A percentile compares a stretch with the other conserved stretches of the same genome.
Conservation (phyloP, 1,284 basidiomycete genomes). For the Ganoderma sinense region DNA sequence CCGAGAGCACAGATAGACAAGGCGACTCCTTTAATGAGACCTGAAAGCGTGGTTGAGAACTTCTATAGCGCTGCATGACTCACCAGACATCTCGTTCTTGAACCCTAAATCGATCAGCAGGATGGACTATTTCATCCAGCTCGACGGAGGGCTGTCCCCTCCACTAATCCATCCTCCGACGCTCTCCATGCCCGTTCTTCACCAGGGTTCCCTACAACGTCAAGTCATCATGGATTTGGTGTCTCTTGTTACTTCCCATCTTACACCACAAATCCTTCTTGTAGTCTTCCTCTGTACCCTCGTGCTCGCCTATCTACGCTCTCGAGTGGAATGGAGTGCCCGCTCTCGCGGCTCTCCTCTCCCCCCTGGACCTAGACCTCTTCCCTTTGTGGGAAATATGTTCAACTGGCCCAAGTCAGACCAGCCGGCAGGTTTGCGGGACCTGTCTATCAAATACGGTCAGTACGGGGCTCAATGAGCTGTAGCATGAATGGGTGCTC, state of each 20-base stretch:
- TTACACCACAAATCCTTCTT: neutral
- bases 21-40: too few relatives aligned
- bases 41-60: too few relatives aligned
- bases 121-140: too few relatives aligned
- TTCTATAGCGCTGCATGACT: too few relatives aligned
- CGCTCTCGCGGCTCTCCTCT: neutral
- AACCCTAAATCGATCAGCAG: too few relatives aligned
- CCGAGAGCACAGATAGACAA: too few relatives aligned
- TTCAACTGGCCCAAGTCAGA: neutral
- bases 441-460: neutral
- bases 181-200: too few relatives aligned
- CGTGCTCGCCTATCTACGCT: neutral
- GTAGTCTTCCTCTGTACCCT: neutral
- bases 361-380: neutral
- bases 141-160: too few relatives aligned
- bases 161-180: too few relatives aligned
- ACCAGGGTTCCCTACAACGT: too few relatives aligned
- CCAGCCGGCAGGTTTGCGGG: neutral
- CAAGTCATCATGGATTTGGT: neutral
- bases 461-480: neutral
- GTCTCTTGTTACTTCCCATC: neutral
- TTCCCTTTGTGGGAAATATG: conserved; percentile 1
- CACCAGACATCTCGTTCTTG: too few relatives aligned
- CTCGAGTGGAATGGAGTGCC: neutral
- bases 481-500: too few relatives aligned